phyloP scores from a whole-genome alignment of 106 monocot species.

The Chionographis japonica region DNA sequence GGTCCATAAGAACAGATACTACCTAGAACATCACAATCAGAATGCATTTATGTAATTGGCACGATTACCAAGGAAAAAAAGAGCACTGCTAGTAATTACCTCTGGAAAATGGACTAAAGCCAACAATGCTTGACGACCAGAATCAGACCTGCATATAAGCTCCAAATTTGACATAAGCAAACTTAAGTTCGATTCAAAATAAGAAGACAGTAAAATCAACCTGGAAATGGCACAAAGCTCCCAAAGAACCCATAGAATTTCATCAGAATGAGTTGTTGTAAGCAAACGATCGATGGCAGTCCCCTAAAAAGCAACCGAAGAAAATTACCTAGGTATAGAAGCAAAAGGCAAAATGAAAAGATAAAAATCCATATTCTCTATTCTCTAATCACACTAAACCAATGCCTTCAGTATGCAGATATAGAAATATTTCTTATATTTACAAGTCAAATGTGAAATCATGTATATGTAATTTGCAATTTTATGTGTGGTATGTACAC shows the following conservation, averaged over 20 bases:
- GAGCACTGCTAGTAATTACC: conserved; percentile 28
- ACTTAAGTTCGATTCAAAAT: not conserved
- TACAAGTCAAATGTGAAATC: too few species aligned
- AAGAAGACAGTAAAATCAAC: conserved; percentile 20
- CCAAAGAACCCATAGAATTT: conserved; percentile 92
- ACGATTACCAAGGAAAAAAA: not conserved
- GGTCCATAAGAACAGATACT: conserved; percentile 61
- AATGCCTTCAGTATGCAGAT: too few species aligned
- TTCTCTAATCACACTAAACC: too few species aligned
- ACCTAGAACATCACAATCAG: conserved; percentile 36
- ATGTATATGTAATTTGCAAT: too few species aligned
- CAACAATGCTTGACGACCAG: conserved; percentile 88
- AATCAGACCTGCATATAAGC: conserved; percentile 64
- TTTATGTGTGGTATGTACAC: too few species aligned
- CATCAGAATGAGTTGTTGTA: conserved; percentile 59
- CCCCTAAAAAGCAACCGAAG: conserved; percentile 34
- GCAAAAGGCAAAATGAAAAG: not conserved
- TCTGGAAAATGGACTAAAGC: conserved; percentile 66
- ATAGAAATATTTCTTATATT: too few species aligned
- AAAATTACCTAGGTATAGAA: not conserved
- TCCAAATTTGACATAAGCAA: not conserved
- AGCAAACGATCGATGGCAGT: conserved; percentile 76
- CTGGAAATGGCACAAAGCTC: conserved; percentile 89
- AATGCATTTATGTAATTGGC: not conserved
- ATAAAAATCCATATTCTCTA: not conserved